Base-by-base conservation (phyloP, 148 eudicot species). In the Persicaria maculosa region DNA sequence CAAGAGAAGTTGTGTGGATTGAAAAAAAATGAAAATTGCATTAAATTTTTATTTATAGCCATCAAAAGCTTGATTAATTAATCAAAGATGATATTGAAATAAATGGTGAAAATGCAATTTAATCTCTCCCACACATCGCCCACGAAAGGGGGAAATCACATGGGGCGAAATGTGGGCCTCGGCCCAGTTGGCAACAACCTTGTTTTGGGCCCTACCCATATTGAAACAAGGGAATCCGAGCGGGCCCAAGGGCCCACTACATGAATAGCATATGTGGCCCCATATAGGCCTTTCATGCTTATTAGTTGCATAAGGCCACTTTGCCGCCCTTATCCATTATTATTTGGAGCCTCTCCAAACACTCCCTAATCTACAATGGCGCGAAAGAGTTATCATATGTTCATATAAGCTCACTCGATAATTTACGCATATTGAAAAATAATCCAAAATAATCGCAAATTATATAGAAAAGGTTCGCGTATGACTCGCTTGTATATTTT, bases 181-280 rank as follows among this genome's bases (percentile, higher is more conserved):
- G 47, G 70, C 70, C 70, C 70, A 65, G 70, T 65, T 65, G 70
- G 70, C 46, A 36, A 14, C 45, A 40, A 31, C 47, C 9, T 65
- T 36, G 46, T 36, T 20, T 40, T 65, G 70, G 70, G 70, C 70
- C 70, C 70, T 64, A 64, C 45, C n/a, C 7, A 3, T 65, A 36
- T 40, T 53, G 40, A 46, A 9, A 65, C 10, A 16, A 62, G 1
- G 44, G 44, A 59, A 59, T 59, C 67, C 40, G 6, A 59, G 10
- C 12, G 70, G 70, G 70, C 70, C 70, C 70, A 65, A 36, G 19
- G 43, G 46, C 70, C 70, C 70, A 65, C 70, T 36, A 65, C 46
- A 65, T 36, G 70, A 65, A 40, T 65, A 36, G n/a, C 5, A 64
- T 4, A n/a, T 7, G 40, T 36, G 69, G 69, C 11, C 46, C 69